phyloP scores from a whole-genome alignment of 2,329 filamentous ascomycete species.

The Nemania diffusa region DNA sequence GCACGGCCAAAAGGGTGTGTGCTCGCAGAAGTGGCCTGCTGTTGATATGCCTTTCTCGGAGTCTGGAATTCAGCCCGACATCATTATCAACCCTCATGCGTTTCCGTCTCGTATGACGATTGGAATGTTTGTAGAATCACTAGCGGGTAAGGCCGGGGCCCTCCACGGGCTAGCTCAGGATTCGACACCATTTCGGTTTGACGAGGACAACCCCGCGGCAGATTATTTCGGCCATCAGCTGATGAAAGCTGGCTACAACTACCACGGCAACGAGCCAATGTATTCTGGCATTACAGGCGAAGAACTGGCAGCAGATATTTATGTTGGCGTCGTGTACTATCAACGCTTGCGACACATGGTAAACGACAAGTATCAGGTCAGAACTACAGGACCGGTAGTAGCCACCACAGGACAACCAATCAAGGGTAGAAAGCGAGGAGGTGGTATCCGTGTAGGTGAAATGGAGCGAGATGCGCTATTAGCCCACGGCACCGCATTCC shows the following conservation, averaged over 20 bases:
- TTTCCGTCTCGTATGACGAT: conserved; percentile 99
- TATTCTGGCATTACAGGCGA: conserved; percentile 97
- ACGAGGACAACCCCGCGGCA: conserved; percentile 88
- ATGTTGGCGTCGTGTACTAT: conserved; percentile 97
- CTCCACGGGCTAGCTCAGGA: conserved; percentile 97
- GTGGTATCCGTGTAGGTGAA: conserved; percentile 98
- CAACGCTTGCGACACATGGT: conserved; percentile 99
- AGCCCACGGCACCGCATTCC: conserved; percentile 93
- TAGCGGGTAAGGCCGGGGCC: conserved; percentile 93
- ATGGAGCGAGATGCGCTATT: conserved; percentile 98
- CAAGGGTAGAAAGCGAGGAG: conserved; percentile 94
- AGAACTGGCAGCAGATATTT: conserved; percentile 94
- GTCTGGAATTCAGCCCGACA: conserved; percentile 93
- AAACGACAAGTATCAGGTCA: conserved; percentile 98
- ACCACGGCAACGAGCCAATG: conserved; percentile 98
- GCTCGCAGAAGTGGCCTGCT: conserved; percentile 93
- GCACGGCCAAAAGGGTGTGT: conserved; percentile 98
- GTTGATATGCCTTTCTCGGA: conserved; percentile 97
- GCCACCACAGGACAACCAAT: conserved; percentile 93
- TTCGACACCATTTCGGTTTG: conserved; percentile 93
- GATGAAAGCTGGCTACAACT: conserved; percentile 95
- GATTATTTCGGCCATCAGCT: conserved; percentile 98
- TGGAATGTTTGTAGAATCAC: conserved; percentile 97
- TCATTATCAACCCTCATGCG: conserved; percentile 99
- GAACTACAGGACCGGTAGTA: conserved; percentile 93